Base-by-base conservation (phyloP, 345 rosid genomes). In the Raphanus sativus region DNA sequence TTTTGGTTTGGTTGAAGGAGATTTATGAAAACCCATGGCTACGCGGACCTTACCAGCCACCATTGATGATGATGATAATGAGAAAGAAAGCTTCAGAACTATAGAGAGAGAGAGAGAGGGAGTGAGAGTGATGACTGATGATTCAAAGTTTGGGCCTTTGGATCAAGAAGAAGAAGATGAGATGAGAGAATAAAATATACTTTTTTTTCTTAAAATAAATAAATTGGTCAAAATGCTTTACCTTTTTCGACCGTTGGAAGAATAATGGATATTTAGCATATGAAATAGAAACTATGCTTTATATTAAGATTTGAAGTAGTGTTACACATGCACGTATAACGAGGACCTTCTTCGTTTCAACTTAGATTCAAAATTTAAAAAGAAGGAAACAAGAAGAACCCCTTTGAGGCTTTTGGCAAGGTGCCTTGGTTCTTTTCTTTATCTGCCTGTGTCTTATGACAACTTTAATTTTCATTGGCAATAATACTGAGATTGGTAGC, bases 1-100 rank as follows among this genome's bases (percentile, higher is more conserved):
- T 6, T 70, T 58, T 21, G 13, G 70, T 45, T 80, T 80, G 4
- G 7, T 80, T 1, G 94, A 81, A 17, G 94, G 92, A 1, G 97
- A 90, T 69, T 86, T 92, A 42, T 89, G 96, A 40, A 95, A 78
- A 2, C 98, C 94, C 94, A 95, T 95, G 50, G 97, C 94, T 26
- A 75, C 58, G 77, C 89, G 89, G 42, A 92, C 91, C 76, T 92
- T 95, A 6, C 99, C 98, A 11, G 93, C 90, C 55, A 92, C 99
- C 98, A 95, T 92, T 45, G 83, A 75, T 40, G 48, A 75, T 40
- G 48, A 26, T 33, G 36, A 33, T 0, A n/a, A 5, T 5, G 34
- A 17, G 4, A 42, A 67, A 29, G 0, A 4, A 36, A 67, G 62
- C 62, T 76, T 74, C 60, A 76, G 62, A 62, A 24, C 62, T 58